Conservation (phyloP, 2,329 filamentous ascomycete genomes). For the Neocucurbitaria cava region DNA sequence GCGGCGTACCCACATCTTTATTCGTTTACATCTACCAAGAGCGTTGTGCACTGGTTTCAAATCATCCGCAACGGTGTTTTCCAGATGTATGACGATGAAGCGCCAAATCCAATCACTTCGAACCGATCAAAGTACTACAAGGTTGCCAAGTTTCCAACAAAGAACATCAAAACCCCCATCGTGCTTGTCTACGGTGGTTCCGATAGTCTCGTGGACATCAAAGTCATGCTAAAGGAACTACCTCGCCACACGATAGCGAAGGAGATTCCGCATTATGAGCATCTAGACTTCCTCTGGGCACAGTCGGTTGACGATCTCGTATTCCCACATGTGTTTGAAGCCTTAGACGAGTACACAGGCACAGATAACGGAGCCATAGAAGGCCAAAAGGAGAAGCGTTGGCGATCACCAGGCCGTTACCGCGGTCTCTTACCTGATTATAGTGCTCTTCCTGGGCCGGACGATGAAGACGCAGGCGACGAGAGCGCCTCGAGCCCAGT, state of each 20-base stretch:
- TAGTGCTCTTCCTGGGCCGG: slow-evolving; percentile 23
- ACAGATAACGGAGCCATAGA: slow-evolving; percentile 5
- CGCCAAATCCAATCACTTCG: slow-evolving; percentile 75
- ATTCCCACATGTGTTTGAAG: slow-evolving; percentile 90
- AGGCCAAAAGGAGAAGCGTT: slow-evolving; percentile 27
- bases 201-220: slow-evolving; percentile 93
- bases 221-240: slow-evolving; percentile 87
- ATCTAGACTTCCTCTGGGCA: slow-evolving; percentile 96
- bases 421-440: slow-evolving; percentile 34
- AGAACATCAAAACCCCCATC: slow-evolving; percentile 95
- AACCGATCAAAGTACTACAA: slow-evolving; percentile 87
- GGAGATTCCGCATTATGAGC: slow-evolving; percentile 91
- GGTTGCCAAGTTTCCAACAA: slow-evolving; percentile 93
- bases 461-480: slow-evolving; percentile 36
- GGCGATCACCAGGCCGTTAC: slow-evolving; percentile 39
- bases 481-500: slow-evolving; percentile 34
- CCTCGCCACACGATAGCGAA: slow-evolving; percentile 84
- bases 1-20: slow-evolving; percentile 96
- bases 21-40: slow-evolving; percentile 96
- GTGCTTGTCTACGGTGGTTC: slow-evolving; percentile 92
- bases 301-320: slow-evolving; percentile 82
- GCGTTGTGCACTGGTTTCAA: slow-evolving; percentile 98
- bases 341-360: slow-evolving; percentile 71
- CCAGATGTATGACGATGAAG: slow-evolving; percentile 98
- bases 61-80: slow-evolving; percentile 96